Evolutionary conservation across 2,329 filamentous ascomycete genomes (phyloP), one percentile per base, ranked within the genome.

Genomic region (Penicillium sp.): DNA sequence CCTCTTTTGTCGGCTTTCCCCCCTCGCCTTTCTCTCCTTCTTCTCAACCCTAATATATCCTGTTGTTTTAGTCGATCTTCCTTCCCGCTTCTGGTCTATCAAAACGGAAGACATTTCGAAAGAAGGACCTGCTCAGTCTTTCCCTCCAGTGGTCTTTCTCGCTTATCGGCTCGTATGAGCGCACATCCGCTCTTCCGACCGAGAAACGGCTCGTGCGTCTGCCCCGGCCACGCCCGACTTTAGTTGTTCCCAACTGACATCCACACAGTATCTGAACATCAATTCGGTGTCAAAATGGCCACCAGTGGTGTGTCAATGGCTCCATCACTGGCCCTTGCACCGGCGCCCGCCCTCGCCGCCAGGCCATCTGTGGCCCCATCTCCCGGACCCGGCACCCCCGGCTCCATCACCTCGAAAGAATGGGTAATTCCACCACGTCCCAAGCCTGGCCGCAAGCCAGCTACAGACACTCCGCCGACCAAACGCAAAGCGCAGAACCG

Each of bases 401-500:
- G 74, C 49, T 78, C 80, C 48, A 84, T 92, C 71, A 93, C 89
- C 34, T 89, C 84, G 65, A 92, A 87, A 72, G 88, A 93, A 84
- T 94, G 90, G 90, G 82, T 93, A 23, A 86, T 94, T 41, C 90
- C 90, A 23, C 90, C 90, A 27, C 83, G 90, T 57, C 90, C 90
- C 43, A 93, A 92, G 79, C 93, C 94, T 19, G 93, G 93, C 45
- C 86, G 93, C 64, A 97, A 97, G 80, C 92, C 93, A 3, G 90
- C 91, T 43, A 95, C 90, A 34, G 92, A 97, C 69, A 95, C 92
- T 48, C 91, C 92, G 13, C 89, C 90, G 1, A 96, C 91, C 40
- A 96, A 96, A 77, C 85, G 94, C 61, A 95, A 97, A 78, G 89
- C 90, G 1, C 94, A 97, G 76, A 97, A 97, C 73, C 84, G 94